phyloP scores from a whole-genome alignment of 108 stramenopile species.

The Cyclotella baltica region DNA sequence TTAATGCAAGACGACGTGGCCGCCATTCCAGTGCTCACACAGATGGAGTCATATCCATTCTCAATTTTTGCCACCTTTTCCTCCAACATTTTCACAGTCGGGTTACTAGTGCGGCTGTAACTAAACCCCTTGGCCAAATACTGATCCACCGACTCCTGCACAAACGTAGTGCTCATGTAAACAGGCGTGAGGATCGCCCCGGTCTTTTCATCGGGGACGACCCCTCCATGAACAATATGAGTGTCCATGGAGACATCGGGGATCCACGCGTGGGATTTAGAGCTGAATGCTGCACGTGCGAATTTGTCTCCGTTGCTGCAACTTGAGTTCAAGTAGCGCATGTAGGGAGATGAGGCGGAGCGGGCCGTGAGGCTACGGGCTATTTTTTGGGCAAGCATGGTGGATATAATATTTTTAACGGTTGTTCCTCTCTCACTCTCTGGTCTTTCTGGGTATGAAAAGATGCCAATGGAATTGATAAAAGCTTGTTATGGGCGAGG shows the following conservation, averaged over 20 bases:
- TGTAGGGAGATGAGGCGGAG: constrained; percentile 43
- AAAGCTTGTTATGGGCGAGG: too few relatives aligned
- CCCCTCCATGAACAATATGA: constrained; percentile 60
- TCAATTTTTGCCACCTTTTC: constrained; percentile 84
- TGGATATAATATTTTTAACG: background rate
- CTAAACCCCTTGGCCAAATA: constrained; percentile 79
- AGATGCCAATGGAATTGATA: too few relatives aligned
- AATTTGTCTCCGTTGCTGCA: constrained; percentile 45
- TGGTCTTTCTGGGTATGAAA: too few relatives aligned
- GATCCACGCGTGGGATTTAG: constrained; percentile 47
- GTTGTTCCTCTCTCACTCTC: too few relatives aligned
- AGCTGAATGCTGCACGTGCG: constrained; percentile 31
- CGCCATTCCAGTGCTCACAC: constrained; percentile 86
- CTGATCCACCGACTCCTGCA: constrained; percentile 77
- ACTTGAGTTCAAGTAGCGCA: constrained; percentile 47
- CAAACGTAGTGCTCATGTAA: constrained; percentile 77
- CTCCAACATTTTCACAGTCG: constrained; percentile 81
- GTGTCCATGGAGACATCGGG: constrained; percentile 64
- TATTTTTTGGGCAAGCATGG: constrained; percentile 31
- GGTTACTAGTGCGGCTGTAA: constrained; percentile 84
- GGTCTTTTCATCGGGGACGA: constrained; percentile 58
- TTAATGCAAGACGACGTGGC: constrained; percentile 79
- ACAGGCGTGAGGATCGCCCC: constrained; percentile 85
- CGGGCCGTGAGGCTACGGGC: constrained; percentile 40
- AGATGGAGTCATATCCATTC: constrained; percentile 76